A percentile compares a stretch with the other conserved stretches of the same genome.
Conservation (phyloP, 2,329 filamentous ascomycete species). For the Ploettnerulaceae sp. region DNA sequence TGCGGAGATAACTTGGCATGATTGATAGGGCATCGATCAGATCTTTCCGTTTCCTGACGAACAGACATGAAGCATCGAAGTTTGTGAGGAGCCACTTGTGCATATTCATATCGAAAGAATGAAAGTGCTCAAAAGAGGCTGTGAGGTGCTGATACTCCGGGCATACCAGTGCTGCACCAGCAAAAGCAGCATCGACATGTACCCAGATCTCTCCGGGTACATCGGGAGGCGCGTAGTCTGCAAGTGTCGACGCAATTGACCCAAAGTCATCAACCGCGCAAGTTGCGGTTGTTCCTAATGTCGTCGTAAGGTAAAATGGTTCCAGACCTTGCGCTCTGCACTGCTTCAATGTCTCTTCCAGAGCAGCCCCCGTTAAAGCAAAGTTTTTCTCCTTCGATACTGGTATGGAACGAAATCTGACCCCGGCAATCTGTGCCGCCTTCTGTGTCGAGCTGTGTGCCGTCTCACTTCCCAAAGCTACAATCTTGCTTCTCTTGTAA, state of each 20-base stretch:
- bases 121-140: slow-evolving; percentile 58
- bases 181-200: slow-evolving; percentile 90
- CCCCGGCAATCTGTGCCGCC: slow-evolving; percentile 78
- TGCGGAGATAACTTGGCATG: slow-evolving; percentile 76
- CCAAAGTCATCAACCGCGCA: slow-evolving; percentile 81
- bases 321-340: slow-evolving; percentile 66
- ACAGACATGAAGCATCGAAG: slow-evolving; percentile 81
- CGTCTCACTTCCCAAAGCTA: slow-evolving; percentile 74
- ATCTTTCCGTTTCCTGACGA: slow-evolving; percentile 67
- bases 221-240: slow-evolving; percentile 37
- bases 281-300: slow-evolving; percentile 80
- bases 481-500: slow-evolving; percentile 62
- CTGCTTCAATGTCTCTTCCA: slow-evolving; percentile 58
- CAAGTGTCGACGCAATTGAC: slow-evolving; percentile 32
- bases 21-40: slow-evolving; percentile 77
- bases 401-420: slow-evolving; percentile 69
- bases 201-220: slow-evolving; percentile 66
- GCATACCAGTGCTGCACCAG: slow-evolving; percentile 76
- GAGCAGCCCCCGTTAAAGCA: slow-evolving; percentile 60
- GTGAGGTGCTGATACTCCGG: slow-evolving; percentile 73
- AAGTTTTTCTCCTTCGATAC: slow-evolving; percentile 60
- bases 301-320: slow-evolving; percentile 82
- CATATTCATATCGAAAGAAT: slow-evolving; percentile 93
- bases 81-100: slow-evolving; percentile 97
- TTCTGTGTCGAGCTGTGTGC: slow-evolving; percentile 84